Base-by-base conservation (phyloP, 2,329 filamentous ascomycete genomes). In the Talaromyces sp. region DNA sequence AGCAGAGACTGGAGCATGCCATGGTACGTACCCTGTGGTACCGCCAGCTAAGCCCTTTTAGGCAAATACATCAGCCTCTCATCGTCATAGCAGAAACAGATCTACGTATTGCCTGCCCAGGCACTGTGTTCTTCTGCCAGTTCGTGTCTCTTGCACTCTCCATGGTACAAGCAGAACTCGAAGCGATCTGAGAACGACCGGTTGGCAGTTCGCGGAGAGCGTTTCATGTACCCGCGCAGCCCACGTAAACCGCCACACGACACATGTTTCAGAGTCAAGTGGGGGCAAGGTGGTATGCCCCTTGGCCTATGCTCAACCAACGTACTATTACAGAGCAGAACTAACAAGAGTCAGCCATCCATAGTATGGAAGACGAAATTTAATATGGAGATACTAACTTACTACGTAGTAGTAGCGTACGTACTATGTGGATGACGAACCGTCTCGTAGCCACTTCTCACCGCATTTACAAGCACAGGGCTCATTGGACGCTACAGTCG, bases 211-310 rank as follows among this genome's bases (percentile, higher is more conserved):
- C 31, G 50, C 31, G 52, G 31, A 37, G 52, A 54, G n/a, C 33
- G 52, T 56, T 56, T 56, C 52, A 56, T 37, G 33, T 37, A 24
- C 31, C 50, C 50, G n/a, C 50, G 16, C 16, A 56, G 45, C 31
- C 50, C 31, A 54, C 31, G 50, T 19, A 37, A 22, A 35, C 31
- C 7, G 33, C 52, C n/a, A 39, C n/a, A 14, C 2, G 33, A 37
- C 6, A 33, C 19, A 56, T 56, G 52, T 56, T 56, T 56, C 52
- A 56, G 50, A 56, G 37, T 56, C 33, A 56, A 22, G 52, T 56
- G 52, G 52, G 52, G 52, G 33, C n/a, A 19, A 14, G 6, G 5
- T 50, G 47, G 24, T 33, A 50, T 33, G 24, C 27, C 49, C 49
- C 49, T 52, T 52, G 47, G 47, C 47, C 47, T 49, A 49, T 49